Percentiles rank a stretch among this genome's conserved stretches.
phyloP scores from a whole-genome alignment of 306 rosid genomes.

The Herpetospermum pedunculosum region DNA sequence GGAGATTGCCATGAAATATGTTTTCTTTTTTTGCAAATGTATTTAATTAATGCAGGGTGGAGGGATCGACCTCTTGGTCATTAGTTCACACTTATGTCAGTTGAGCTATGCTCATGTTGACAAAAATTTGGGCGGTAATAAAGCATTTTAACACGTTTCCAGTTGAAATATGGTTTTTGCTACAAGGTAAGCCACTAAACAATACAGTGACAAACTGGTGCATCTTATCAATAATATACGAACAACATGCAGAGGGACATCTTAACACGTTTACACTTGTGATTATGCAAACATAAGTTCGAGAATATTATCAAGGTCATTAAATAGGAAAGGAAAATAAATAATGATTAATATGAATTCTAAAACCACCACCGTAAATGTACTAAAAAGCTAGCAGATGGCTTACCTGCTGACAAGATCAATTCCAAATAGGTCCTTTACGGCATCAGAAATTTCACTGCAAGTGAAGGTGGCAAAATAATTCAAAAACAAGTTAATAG shows the following conservation, averaged over 20 bases:
- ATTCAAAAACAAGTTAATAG: conserved; percentile 4
- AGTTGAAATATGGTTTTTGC: neutral
- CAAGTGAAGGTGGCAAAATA: conserved; percentile 16
- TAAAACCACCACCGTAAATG: neutral
- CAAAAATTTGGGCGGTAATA: too few relatives aligned
- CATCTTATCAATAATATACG: neutral
- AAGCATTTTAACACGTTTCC: too few relatives aligned
- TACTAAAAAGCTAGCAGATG: neutral
- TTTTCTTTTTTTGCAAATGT: too few relatives aligned
- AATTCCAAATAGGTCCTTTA: conserved; percentile 73
- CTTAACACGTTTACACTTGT: neutral
- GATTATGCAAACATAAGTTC: neutral
- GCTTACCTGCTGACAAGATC: conserved; percentile 83
- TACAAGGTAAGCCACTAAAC: neutral
- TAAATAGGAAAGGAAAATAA: neutral
- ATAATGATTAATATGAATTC: neutral
- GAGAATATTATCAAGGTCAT: neutral
- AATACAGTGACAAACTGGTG: neutral
- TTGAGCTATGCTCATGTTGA: too few relatives aligned
- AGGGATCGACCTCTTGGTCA: too few relatives aligned
- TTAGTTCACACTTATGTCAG: too few relatives aligned
- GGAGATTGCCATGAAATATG: neutral
- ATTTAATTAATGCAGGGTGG: too few relatives aligned
- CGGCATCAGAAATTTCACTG: conserved; percentile 71
- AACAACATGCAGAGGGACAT: neutral